Percentiles rank a stretch among this genome's conserved stretches.
Evolutionary conservation across 768 basidiomycete genomes (phyloP).

Genomic region (Lactarius akahatsu): DNA sequence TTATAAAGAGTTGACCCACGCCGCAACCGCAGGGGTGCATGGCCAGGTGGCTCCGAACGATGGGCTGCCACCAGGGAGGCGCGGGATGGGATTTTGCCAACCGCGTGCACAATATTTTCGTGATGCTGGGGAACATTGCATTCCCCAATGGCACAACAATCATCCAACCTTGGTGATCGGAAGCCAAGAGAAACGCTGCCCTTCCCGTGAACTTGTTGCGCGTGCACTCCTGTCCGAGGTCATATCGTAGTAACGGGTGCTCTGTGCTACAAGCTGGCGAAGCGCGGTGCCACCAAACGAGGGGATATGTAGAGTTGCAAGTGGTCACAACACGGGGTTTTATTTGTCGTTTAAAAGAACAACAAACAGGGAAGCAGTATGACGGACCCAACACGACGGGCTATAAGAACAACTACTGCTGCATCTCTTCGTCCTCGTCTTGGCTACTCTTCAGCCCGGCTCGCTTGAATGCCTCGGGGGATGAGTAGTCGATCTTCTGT

Average conservation of each 20-base stretch:
- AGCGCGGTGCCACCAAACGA: not conserved
- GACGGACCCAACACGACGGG: not conserved
- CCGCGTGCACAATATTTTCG: not conserved
- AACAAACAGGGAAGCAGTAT: constrained; percentile 12
- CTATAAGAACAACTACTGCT: constrained; percentile 33
- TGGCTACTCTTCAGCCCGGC: constrained; percentile 42
- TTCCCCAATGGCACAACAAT: not conserved
- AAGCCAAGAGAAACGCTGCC: no score
- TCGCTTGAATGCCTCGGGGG: constrained; percentile 65
- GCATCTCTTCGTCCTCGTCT: constrained; percentile 41
- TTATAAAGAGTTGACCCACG: not conserved
- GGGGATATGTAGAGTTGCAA: not conserved
- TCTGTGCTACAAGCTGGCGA: not conserved
- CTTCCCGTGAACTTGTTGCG: not conserved
- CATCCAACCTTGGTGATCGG: not conserved
- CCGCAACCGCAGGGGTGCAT: not conserved
- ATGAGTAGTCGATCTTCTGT: constrained; percentile 72
- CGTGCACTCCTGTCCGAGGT: not conserved
- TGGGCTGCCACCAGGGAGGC: not conserved
- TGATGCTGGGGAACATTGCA: no score
- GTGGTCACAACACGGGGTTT: constrained; percentile 1
- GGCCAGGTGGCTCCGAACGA: not conserved
- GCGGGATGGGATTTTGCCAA: no score
- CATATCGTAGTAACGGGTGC: not conserved
- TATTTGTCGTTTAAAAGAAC: not conserved